phyloP scores from a whole-genome alignment of 805 yeast genomes.

The Nakazawaea wyomingensis region DNA sequence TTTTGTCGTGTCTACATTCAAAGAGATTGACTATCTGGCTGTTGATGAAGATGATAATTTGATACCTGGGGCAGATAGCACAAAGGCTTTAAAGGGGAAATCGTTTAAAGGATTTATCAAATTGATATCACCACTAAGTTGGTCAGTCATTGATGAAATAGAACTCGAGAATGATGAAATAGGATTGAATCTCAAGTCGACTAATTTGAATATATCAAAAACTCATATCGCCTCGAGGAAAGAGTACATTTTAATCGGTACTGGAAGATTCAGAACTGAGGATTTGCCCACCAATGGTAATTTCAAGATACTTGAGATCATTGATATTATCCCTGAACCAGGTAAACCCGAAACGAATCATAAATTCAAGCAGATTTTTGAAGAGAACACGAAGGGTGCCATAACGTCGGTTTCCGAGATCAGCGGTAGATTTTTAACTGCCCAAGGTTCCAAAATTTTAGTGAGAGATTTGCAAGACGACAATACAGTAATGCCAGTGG shows the following conservation, averaged over 20 bases:
- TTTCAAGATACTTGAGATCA: conserved; percentile 66
- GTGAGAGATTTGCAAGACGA: conserved; percentile 83
- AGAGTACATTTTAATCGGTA: conserved; percentile 74
- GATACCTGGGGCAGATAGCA: conserved; percentile 49
- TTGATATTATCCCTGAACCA: conserved; percentile 85
- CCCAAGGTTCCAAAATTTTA: conserved; percentile 80
- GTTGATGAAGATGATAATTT: conserved; percentile 70
- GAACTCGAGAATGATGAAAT: conserved; percentile 67
- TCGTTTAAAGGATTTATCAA: conserved; percentile 57
- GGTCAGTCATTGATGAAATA: conserved; percentile 70
- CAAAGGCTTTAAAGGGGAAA: conserved; percentile 46
- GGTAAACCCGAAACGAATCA: conserved; percentile 79
- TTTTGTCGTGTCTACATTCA: conserved; percentile 56
- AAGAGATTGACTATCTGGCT: conserved; percentile 55
- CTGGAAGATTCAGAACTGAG: conserved; percentile 70
- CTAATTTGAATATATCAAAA: conserved; percentile 40
- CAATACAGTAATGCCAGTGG: conserved; percentile 85
- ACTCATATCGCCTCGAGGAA: conserved; percentile 25
- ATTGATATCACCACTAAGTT: conserved; percentile 65
- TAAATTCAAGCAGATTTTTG: conserved; percentile 65
- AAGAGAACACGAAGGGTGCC: conserved; percentile 79
- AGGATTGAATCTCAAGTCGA: conserved; percentile 49
- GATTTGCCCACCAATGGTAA: conserved; percentile 78
- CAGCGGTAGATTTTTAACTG: conserved; percentile 75
- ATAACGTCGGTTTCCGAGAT: conserved; percentile 73